These are phyloP conservation scores for Coelastrella sp. DNA, from an alignment of 139 green algal species.

Conservation along the genomic window DNA sequence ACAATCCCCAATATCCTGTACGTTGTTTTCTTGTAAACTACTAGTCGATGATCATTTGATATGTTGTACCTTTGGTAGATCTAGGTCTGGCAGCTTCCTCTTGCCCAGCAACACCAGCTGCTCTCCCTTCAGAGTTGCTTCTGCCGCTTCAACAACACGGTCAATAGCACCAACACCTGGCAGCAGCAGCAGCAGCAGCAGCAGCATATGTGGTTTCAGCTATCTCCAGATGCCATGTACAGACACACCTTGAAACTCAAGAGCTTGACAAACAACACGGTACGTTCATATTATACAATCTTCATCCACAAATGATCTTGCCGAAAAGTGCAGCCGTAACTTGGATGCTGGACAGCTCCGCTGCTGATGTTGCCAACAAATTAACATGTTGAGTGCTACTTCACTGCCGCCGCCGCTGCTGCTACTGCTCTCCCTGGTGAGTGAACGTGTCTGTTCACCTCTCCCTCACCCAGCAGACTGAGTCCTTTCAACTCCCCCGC, in stretches of 20 bases:
- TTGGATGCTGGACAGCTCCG: background rate
- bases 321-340: too few relatives aligned
- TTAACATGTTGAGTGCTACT: background rate
- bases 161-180: constrained; percentile 87
- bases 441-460: too few relatives aligned
- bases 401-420: background rate
- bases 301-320: too few relatives aligned
- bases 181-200: constrained; percentile 4
- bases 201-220: too few relatives aligned
- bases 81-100: constrained; percentile 84
- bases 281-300: too few relatives aligned
- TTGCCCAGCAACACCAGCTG: constrained; percentile 84
- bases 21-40: too few relatives aligned
- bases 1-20: constrained; percentile 55
- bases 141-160: constrained; percentile 92
- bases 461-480: constrained; percentile 84
- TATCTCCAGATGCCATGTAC: too few relatives aligned
- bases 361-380: background rate
- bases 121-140: constrained; percentile 92
- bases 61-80: constrained; percentile 96
- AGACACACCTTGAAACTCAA: too few relatives aligned
- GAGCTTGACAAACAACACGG: too few relatives aligned
- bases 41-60: constrained; percentile 67
- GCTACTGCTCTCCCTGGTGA: too few relatives aligned
- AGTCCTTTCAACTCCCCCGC: constrained; percentile 82